These are phyloP conservation scores for Pseudogymnoascus sp. DNA, from an alignment of 2,329 filamentous ascomycete species.

Conservation along the genomic window DNA sequence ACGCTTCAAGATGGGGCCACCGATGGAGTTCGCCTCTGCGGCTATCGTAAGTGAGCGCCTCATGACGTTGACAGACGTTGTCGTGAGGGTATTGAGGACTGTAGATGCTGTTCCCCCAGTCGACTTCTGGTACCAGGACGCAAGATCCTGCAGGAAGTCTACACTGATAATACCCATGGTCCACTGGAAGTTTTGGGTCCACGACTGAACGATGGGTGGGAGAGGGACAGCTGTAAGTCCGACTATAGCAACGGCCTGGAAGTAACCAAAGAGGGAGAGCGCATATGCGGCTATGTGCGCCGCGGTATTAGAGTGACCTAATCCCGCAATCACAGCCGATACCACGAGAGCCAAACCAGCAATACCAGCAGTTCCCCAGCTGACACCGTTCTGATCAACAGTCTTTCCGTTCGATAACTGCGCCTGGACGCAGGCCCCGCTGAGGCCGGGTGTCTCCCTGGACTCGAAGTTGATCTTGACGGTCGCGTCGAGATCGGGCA, in stretches of 20 bases:
- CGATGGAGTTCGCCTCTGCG: constrained; percentile 12
- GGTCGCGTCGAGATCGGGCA: constrained; percentile 83
- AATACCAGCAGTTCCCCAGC: constrained; percentile 83
- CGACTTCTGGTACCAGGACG: constrained; percentile 91
- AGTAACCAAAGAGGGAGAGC: constrained; percentile 84
- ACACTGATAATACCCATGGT: constrained; percentile 91
- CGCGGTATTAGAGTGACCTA: constrained; percentile 88
- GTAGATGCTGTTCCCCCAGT: constrained; percentile 80
- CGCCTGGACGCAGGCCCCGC: constrained; percentile 79
- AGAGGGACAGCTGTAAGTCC: constrained; percentile 73
- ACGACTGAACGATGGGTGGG: constrained; percentile 80
- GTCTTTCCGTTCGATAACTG: constrained; percentile 85
- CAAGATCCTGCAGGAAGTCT: constrained; percentile 76
- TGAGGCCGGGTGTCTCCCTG: constrained; percentile 34
- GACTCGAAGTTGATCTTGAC: constrained; percentile 69
- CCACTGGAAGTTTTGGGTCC: constrained; percentile 98
- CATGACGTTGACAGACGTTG: constrained; percentile 70
- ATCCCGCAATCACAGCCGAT: constrained; percentile 79
- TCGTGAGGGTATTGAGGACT: constrained; percentile 63
- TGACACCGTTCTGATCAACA: constrained; percentile 78
- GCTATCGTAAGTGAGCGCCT: constrained; percentile 36
- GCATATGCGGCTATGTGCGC: constrained; percentile 91
- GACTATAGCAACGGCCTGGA: constrained; percentile 87
- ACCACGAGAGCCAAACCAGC: constrained; percentile 74
- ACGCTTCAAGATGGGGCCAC: constrained; percentile 23